Evolutionary conservation across 2,329 filamentous ascomycete genomes (phyloP).

Genomic region (Aspergillus bombycis): DNA sequence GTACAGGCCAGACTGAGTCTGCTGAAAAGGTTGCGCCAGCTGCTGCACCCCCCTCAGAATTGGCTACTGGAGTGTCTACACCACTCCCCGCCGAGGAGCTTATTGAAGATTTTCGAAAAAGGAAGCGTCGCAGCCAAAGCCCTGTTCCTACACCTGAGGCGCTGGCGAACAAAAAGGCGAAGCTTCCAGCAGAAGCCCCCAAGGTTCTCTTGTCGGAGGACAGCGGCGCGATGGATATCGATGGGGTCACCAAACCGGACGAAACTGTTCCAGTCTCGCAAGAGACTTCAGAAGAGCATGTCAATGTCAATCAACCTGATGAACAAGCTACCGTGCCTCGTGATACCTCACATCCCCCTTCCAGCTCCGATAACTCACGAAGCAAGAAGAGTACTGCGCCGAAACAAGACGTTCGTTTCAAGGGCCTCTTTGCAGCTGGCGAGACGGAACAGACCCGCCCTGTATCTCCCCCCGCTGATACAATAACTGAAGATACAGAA

Average conservation of each 20-base stretch:
- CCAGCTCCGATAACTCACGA: constrained; percentile 11
- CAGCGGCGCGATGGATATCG: constrained; percentile 15
- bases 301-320: constrained; percentile 19
- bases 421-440: constrained; percentile 47
- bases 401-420: constrained; percentile 53
- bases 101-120: constrained; percentile 62
- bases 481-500: constrained; percentile 40
- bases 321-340: constrained; percentile 19
- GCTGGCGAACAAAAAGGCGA: constrained; percentile 59
- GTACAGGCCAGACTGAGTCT: constrained; percentile 22
- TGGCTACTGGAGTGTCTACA: constrained; percentile 30
- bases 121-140: constrained; percentile 68
- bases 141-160: constrained; percentile 61
- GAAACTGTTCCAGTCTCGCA: constrained; percentile 24
- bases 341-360: constrained; percentile 15
- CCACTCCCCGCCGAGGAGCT: constrained; percentile 39
- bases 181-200: constrained; percentile 48
- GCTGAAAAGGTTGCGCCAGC: constrained; percentile 21
- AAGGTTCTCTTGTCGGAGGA: constrained; percentile 37
- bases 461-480: constrained; percentile 30
- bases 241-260: constrained; percentile 14
- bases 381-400: constrained; percentile 24
- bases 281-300: constrained; percentile 15
- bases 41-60: constrained; percentile 28
- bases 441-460: constrained; percentile 29